phyloP scores from a whole-genome alignment of 257 asterid species.

The Prunella vulgaris region DNA sequence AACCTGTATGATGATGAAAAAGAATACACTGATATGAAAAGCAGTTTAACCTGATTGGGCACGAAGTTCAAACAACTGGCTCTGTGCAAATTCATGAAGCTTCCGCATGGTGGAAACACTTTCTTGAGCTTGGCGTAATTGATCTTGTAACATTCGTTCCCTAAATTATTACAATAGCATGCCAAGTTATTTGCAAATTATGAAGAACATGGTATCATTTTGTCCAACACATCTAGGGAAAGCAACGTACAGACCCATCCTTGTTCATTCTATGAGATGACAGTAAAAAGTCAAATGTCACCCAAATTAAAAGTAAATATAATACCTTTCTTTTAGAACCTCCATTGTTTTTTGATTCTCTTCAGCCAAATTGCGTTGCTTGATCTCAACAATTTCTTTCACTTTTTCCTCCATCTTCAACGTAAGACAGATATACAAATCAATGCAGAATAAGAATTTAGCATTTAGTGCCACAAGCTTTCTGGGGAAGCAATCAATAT shows the following conservation, averaged over 20 bases:
- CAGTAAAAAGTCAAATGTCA: conserved; percentile 7
- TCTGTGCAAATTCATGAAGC: conserved; percentile 96
- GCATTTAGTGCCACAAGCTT: background rate
- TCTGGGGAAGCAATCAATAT: background rate
- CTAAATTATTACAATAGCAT: conserved; percentile 42
- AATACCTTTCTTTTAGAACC: conserved; percentile 88
- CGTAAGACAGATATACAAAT: conserved; percentile 15
- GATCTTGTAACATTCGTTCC: conserved; percentile 90
- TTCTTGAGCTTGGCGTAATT: conserved; percentile 89
- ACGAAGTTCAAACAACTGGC: conserved; percentile 92
- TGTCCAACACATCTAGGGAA: background rate
- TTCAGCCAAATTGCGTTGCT: conserved; percentile 97
- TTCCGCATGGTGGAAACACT: conserved; percentile 96
- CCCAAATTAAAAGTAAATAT: conserved; percentile 9
- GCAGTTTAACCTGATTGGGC: conserved; percentile 86
- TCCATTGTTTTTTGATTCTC: conserved; percentile 97
- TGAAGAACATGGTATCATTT: conserved; percentile 4
- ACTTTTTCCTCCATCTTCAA: conserved; percentile 96
- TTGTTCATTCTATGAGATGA: conserved; percentile 10
- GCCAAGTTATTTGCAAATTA: conserved; percentile 14
- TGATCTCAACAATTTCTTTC: conserved; percentile 94
- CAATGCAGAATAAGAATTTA: conserved; percentile 12
- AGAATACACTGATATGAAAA: conserved; percentile 1
- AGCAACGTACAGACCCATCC: background rate
- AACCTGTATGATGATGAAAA: conserved; percentile 3